Evolutionary conservation across 2,329 filamentous ascomycete genomes (phyloP).

Genomic region (Calonectria pauciramosa): DNA sequence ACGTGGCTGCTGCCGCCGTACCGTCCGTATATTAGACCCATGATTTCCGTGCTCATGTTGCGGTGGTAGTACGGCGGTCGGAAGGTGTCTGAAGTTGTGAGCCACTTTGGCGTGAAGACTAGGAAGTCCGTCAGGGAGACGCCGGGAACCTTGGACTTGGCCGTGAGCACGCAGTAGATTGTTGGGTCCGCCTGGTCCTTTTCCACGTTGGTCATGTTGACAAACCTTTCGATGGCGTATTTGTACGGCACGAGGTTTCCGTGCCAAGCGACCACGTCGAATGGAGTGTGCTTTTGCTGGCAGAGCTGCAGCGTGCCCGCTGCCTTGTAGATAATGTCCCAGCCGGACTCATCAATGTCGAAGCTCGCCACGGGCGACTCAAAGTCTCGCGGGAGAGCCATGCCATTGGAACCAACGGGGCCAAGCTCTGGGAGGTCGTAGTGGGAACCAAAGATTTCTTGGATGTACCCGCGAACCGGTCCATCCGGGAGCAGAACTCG

Average conservation of each 20-base stretch:
- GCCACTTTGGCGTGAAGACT: slow-evolving; percentile 76
- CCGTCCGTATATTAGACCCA: slow-evolving; percentile 62
- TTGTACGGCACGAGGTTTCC: slow-evolving; percentile 74
- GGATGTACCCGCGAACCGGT: slow-evolving; percentile 77
- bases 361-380: slow-evolving; percentile 78
- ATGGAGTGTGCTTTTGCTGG: slow-evolving; percentile 74
- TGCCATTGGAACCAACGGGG: slow-evolving; percentile 77
- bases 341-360: slow-evolving; percentile 59
- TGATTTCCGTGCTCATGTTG: slow-evolving; percentile 69
- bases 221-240: slow-evolving; percentile 80
- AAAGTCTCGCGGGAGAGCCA: slow-evolving; percentile 81
- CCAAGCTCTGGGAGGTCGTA: slow-evolving; percentile 79
- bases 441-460: slow-evolving; percentile 80
- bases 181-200: slow-evolving; percentile 74
- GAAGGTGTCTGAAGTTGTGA: slow-evolving; percentile 72
- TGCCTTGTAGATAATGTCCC: slow-evolving; percentile 73
- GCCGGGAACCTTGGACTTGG: slow-evolving; percentile 65
- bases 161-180: slow-evolving; percentile 75
- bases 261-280: slow-evolving; percentile 80
- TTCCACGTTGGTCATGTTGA: slow-evolving; percentile 53
- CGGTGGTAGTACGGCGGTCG: slow-evolving; percentile 76
- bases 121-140: slow-evolving; percentile 74
- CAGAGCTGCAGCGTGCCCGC: slow-evolving; percentile 71
- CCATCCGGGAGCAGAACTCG: slow-evolving; percentile 73
- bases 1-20: slow-evolving; percentile 44